Evolutionary conservation across 257 asterid species (phyloP).

Genomic region (Mitragyna speciosa): DNA sequence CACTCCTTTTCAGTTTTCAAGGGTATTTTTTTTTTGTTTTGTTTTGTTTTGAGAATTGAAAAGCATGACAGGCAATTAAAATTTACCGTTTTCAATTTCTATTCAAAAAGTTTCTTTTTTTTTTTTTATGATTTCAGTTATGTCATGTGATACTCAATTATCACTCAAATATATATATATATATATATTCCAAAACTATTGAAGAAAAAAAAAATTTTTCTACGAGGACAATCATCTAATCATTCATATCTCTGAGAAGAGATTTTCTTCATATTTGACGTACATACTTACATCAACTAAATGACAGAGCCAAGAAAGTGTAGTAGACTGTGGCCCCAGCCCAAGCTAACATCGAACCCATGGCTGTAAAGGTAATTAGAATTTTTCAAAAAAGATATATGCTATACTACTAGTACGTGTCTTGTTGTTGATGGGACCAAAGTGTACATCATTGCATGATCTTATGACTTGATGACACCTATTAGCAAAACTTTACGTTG

Average conservation of each 20-base stretch:
- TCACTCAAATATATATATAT: too few relatives aligned
- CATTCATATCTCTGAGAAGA: not conserved
- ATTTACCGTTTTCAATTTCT: not conserved
- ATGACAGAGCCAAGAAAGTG: not conserved
- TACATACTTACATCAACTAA: not conserved
- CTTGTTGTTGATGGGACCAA: conserved; percentile 9
- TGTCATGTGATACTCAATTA: too few relatives aligned
- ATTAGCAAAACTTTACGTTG: conserved; percentile 2
- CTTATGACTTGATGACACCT: not conserved
- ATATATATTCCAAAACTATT: not conserved
- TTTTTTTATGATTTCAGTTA: too few relatives aligned
- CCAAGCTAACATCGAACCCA: not conserved
- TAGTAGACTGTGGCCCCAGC: not conserved
- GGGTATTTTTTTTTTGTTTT: too few relatives aligned
- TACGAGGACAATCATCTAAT: too few relatives aligned
- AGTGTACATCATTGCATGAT: not conserved
- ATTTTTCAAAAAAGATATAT: conserved; percentile 14
- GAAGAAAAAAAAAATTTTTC: not conserved
- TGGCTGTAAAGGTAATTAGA: conserved; percentile 7
- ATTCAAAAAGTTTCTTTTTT: too few relatives aligned
- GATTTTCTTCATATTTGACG: not conserved
- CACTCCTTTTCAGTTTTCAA: conserved; percentile 4
- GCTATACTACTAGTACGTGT: conserved; percentile 16
- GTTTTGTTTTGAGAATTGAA: conserved; percentile 21
- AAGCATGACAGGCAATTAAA: not conserved